These are phyloP conservation scores for Clohesyomyces aquaticus DNA, from an alignment of 495 filamentous ascomycete species.

Conservation along the genomic window DNA sequence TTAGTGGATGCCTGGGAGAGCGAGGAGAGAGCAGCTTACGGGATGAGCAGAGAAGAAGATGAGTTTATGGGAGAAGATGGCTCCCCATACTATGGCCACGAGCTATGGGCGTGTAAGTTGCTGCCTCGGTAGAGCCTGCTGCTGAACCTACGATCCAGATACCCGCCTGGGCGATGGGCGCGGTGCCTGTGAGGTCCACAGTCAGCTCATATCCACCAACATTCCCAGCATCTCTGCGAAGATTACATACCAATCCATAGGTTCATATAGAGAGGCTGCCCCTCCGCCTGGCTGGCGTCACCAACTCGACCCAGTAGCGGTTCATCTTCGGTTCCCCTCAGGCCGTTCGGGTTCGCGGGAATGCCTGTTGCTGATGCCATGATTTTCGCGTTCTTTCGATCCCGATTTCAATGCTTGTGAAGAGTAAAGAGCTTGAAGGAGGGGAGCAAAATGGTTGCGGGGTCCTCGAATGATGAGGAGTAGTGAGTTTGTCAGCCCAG, in stretches of 20 bases:
- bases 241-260: constrained; percentile 69
- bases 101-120: constrained; percentile 56
- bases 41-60: constrained; percentile 86
- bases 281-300: constrained; percentile 70
- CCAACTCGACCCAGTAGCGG: constrained; percentile 76
- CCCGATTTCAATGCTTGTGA: no score
- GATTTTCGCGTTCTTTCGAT: neutral
- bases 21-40: constrained; percentile 48
- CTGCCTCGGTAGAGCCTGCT: neutral
- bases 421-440: neutral
- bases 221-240: neutral
- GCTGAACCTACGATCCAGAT: constrained; percentile 62
- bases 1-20: constrained; percentile 6
- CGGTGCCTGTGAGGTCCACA: constrained; percentile 59
- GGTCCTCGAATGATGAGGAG: neutral
- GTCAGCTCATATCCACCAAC: constrained; percentile 3
- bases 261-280: constrained; percentile 67
- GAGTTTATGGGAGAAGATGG: constrained; percentile 66
- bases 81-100: constrained; percentile 71
- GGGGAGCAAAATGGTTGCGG: neutral
- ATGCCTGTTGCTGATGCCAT: constrained; percentile 64
- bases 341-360: constrained; percentile 42
- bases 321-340: constrained; percentile 61
- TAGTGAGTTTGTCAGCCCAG: neutral
- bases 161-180: constrained; percentile 67